These are phyloP conservation scores for Ogataea saltuana DNA, from an alignment of 805 yeast species.

Conservation along the genomic window DNA sequence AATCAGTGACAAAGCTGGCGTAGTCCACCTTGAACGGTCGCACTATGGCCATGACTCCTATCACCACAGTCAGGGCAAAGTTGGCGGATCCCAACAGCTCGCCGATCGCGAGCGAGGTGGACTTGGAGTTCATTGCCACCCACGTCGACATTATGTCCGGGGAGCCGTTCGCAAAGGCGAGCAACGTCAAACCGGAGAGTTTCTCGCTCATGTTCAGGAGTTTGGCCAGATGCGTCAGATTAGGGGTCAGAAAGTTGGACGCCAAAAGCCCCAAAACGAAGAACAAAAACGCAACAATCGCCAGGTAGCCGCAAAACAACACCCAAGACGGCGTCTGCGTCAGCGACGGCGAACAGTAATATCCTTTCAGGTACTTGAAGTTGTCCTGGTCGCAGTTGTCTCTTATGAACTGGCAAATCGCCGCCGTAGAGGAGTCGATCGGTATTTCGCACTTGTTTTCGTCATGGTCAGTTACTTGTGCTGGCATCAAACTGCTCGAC, in stretches of 20 bases:
- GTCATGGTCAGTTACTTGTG: too few relatives aligned
- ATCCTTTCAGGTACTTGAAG: conserved; percentile 26
- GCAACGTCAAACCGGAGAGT: conserved; percentile 79
- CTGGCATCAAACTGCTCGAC: too few relatives aligned
- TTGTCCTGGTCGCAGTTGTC: conserved; percentile 22
- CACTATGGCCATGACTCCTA: conserved; percentile 49
- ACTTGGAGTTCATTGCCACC: conserved; percentile 72
- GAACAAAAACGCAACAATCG: conserved; percentile 45
- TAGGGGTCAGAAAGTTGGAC: conserved; percentile 80
- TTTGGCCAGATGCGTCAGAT: conserved; percentile 64
- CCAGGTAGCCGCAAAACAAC: conserved; percentile 11
- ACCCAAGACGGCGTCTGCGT: conserved; percentile 12
- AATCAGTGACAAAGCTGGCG: conserved; percentile 58
- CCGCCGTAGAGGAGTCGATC: conserved; percentile 11
- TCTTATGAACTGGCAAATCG: conserved; percentile 25
- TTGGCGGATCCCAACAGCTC: conserved; percentile 56
- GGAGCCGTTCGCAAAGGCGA: conserved; percentile 91
- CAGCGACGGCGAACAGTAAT: conserved; percentile 27
- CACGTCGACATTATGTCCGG: conserved; percentile 88
- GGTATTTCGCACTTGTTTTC: conserved; percentile 7
- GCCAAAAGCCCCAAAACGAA: conserved; percentile 75
- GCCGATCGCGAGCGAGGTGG: conserved; percentile 55
- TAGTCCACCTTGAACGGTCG: conserved; percentile 52
- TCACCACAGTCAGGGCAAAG: conserved; percentile 52
- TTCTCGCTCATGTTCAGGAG: conserved; percentile 67